phyloP scores from a whole-genome alignment of 2,329 filamentous ascomycete genomes.

The Aspergillus sp. region DNA sequence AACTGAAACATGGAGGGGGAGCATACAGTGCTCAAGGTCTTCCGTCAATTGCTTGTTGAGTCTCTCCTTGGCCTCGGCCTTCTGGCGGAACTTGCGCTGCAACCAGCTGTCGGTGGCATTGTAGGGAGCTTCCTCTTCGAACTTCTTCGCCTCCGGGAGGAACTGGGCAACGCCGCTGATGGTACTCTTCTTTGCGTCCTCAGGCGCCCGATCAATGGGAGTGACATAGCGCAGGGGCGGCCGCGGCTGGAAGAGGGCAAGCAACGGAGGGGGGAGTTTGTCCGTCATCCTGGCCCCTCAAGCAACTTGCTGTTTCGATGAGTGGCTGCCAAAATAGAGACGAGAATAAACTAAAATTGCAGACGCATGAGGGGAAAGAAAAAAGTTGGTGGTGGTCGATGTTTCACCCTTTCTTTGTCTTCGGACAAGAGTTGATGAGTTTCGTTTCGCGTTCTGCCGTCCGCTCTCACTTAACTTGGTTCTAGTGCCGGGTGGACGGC shows the following conservation, averaged over 20 bases:
- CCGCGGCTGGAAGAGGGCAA: conserved; percentile 92
- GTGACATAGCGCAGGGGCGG: conserved; percentile 88
- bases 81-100: conserved; percentile 79
- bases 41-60: conserved; percentile 65
- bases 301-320: conserved; percentile 9
- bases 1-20: no score
- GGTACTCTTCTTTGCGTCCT: conserved; percentile 72
- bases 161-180: conserved; percentile 74
- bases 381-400: background rate
- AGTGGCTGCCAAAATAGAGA: conserved; percentile 14
- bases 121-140: conserved; percentile 75
- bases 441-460: conserved; percentile 19
- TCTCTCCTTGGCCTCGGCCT: conserved; percentile 72
- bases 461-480: conserved; percentile 7
- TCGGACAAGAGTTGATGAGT: conserved; percentile 10
- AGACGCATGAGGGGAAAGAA: background rate
- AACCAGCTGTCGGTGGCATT: conserved; percentile 90
- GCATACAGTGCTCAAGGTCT: conserved; percentile 63
- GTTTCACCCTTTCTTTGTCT: background rate
- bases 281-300: conserved; percentile 72
- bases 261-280: conserved; percentile 87
- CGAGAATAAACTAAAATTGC: conserved; percentile 12
- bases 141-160: conserved; percentile 70
- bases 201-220: conserved; percentile 77
- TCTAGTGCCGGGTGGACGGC: background rate